Evolutionary conservation across 108 stramenopile genomes (phyloP), one percentile per base, ranked within the genome.

Genomic region (Stephanodiscus minutulus): DNA sequence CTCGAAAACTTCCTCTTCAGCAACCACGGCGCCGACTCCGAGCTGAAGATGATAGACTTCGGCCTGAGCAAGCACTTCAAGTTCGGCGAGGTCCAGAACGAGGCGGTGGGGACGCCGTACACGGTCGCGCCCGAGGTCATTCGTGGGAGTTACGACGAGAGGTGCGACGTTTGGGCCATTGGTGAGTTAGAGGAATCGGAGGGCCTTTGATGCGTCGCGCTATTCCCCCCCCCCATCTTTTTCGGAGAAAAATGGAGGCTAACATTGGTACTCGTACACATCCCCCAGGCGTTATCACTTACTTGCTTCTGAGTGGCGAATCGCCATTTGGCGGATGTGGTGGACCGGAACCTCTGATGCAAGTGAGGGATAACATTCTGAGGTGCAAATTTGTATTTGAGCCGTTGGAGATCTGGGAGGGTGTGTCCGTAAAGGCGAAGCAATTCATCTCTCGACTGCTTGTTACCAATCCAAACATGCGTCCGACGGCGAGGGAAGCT

Each of bases 51-150:
- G 82, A 90, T 94, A 66, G 94, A 97, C 73, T 97, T 97, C 86
- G 96, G 96, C 43, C 74, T 97, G 53, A 78, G 78, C 13, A 94
- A 94, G 79, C 91, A 92, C 76, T 94, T 93, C 68, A 75, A 80
- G 57, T 67, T 81, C 46, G 90, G 91, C 36, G 82, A 88, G 39
- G 72, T 86, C 8, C 87, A 87, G 31, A 75, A 88, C 48, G 89
- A 91, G 46, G 81, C 77, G 0, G 93, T 96, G 7, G 96, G 96
- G 24, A 94, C 96, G 9, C 88, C 91, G 3, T 94, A 97, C 77
- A 90, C 94, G 0, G 86, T 91, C 7, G 90, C 93, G 20, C 96
- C 96, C 1, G 96, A 97, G 82, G 87, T 95, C n/a, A 89, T 97
- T 60, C 67, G 64, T 18, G 88, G 88, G 12, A 66, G 72, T 48